Conservation (phyloP, 1,284 basidiomycete genomes). For the Meripilus lineatus region DNA sequence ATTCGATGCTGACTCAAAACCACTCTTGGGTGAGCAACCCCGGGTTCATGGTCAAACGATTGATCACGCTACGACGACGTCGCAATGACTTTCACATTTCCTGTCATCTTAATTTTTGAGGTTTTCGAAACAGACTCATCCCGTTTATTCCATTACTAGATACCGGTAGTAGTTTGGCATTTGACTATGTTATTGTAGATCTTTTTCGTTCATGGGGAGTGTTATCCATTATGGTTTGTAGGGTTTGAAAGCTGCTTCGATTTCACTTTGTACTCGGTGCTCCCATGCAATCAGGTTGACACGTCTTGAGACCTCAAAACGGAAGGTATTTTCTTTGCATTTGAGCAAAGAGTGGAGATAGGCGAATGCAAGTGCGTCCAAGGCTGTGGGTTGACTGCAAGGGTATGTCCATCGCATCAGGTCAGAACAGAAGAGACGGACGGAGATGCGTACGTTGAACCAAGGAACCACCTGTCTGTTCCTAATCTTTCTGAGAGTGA, state of each 20-base stretch:
- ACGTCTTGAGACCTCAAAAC: conserved; percentile 61
- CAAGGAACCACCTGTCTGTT: conserved; percentile 74
- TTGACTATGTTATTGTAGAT: too few species aligned
- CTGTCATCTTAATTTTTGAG: too few species aligned
- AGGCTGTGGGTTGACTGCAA: conserved; percentile 48
- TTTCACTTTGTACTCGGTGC: conserved; percentile 52
- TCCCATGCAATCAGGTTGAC: conserved; percentile 78
- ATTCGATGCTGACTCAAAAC: conserved; percentile 29
- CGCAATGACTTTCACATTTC: too few species aligned
- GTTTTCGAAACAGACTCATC: too few species aligned
- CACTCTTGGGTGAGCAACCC: too few species aligned
- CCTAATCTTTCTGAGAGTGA: conserved; percentile 70
- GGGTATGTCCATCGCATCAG: conserved; percentile 8
- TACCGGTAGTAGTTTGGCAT: too few species aligned
- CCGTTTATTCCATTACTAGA: too few species aligned
- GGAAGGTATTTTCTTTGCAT: conserved; percentile 41
- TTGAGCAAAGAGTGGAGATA: conserved; percentile 66
- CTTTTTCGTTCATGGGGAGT: too few species aligned
- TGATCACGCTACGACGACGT: too few species aligned
- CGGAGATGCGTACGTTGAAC: conserved; percentile 50
- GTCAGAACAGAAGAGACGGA: neutral
- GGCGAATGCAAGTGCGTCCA: conserved; percentile 76
- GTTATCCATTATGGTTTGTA: too few species aligned
- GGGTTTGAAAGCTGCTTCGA: conserved; percentile 47
- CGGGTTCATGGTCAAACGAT: too few species aligned